phyloP scores from a whole-genome alignment of 2,329 filamentous ascomycete species.

The Phialocephala sp. region DNA sequence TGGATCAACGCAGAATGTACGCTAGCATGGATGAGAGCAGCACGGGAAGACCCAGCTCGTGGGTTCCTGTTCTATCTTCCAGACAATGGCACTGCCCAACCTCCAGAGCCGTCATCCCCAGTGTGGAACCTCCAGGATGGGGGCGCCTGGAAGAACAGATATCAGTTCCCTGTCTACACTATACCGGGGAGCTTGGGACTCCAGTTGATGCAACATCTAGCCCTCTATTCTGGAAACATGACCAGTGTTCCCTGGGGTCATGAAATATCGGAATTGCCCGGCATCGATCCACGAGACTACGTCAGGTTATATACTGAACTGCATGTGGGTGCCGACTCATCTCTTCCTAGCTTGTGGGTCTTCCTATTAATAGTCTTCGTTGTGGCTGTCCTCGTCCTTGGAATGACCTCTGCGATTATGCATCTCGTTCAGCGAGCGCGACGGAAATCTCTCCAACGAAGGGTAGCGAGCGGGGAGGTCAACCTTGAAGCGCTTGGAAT shows the following conservation, averaged over 20 bases:
- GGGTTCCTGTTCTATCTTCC: conserved; percentile 69
- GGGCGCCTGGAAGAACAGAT: conserved; percentile 72
- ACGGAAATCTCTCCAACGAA: conserved; percentile 68
- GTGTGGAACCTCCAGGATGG: conserved; percentile 75
- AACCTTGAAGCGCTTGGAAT: conserved; percentile 88
- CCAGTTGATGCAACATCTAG: conserved; percentile 73
- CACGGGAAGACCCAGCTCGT: conserved; percentile 62
- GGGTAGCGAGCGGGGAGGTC: conserved; percentile 79
- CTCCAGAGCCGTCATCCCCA: conserved; percentile 67
- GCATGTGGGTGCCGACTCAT: conserved; percentile 51
- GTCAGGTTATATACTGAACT: conserved; percentile 65
- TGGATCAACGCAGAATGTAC: conserved; percentile 82
- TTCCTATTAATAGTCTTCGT: conserved; percentile 76
- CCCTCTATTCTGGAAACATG: conserved; percentile 78
- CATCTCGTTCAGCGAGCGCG: conserved; percentile 77
- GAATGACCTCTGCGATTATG: conserved; percentile 72
- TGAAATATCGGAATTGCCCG: conserved; percentile 60
- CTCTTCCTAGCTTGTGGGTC: conserved; percentile 78
- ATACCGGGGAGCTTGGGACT: conserved; percentile 71
- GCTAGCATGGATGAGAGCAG: conserved; percentile 69
- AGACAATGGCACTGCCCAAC: conserved; percentile 60
- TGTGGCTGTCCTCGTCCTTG: conserved; percentile 71
- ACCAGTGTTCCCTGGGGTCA: conserved; percentile 63
- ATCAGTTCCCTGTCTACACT: conserved; percentile 82
- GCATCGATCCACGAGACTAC: conserved; percentile 61